Conservation (phyloP, 2,329 filamentous ascomycete species). For the Hypoxylon sp. region DNA sequence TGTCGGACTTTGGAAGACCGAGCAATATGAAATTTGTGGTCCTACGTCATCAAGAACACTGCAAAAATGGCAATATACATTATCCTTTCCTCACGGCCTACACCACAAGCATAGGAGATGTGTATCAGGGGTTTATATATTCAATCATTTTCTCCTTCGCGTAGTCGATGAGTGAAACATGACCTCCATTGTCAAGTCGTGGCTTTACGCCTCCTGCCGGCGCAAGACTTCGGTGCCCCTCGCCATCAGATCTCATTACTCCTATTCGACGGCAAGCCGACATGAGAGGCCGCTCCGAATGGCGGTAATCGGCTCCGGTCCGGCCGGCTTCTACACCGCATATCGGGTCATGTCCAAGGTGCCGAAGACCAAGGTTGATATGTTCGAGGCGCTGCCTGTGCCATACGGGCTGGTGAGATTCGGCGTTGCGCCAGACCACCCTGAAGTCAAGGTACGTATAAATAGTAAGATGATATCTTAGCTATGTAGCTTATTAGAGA, state of each 20-base stretch:
- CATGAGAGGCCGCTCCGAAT: constrained; percentile 71
- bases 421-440: constrained; percentile 97
- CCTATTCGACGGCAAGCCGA: constrained; percentile 25
- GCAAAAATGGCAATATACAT: background rate
- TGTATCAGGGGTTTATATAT: too few species aligned
- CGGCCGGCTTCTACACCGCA: constrained; percentile 94
- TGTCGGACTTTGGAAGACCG: constrained; percentile 35
- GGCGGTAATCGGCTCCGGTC: constrained; percentile 91
- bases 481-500: background rate
- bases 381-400: constrained; percentile 94
- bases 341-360: constrained; percentile 83
- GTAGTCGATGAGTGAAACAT: constrained; percentile 24
- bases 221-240: constrained; percentile 30
- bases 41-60: constrained; percentile 28
- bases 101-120: background rate
- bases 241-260: constrained; percentile 36
- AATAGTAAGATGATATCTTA: background rate
- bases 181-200: constrained; percentile 38
- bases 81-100: background rate
- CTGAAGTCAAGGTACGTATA: constrained; percentile 85
- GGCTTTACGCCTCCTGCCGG: constrained; percentile 42
- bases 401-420: constrained; percentile 93
- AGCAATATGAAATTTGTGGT: constrained; percentile 22
- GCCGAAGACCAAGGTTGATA: constrained; percentile 78
- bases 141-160: background rate